Conservation (phyloP, 495 filamentous ascomycete species). For the Darksidea phi region DNA sequence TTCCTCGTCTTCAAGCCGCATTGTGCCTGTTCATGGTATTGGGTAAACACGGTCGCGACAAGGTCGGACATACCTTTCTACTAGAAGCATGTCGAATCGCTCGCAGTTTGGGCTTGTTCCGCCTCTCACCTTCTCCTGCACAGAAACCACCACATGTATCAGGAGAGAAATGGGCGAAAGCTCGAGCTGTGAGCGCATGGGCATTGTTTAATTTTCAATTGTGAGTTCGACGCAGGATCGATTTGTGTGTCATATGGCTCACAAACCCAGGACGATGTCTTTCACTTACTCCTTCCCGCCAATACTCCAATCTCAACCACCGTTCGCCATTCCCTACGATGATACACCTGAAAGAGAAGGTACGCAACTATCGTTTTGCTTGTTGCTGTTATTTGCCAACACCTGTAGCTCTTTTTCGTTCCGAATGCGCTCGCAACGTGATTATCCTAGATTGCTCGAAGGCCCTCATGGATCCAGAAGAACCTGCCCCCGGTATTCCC, state of each 20-base stretch:
- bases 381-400: background rate
- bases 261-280: slow-evolving; percentile 16
- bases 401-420: slow-evolving; percentile 18
- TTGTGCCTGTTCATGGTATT: slow-evolving; percentile 23
- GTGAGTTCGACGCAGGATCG: background rate
- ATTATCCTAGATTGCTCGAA: slow-evolving; percentile 25
- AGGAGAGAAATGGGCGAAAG: slow-evolving; percentile 8
- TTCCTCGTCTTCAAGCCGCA: slow-evolving; percentile 22
- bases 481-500: background rate
- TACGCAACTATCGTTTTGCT: background rate
- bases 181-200: slow-evolving; percentile 20
- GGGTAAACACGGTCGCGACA: slow-evolving; percentile 28
- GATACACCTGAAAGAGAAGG: slow-evolving; percentile 16
- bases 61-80: slow-evolving; percentile 19
- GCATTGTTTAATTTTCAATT: slow-evolving; percentile 29
- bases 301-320: slow-evolving; percentile 19
- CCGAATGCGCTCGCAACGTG: slow-evolving; percentile 19
- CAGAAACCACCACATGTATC: slow-evolving; percentile 1
- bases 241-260: background rate
- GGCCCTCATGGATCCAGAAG: slow-evolving; percentile 6
- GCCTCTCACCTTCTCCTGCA: background rate
- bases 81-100: slow-evolving; percentile 28
- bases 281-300: slow-evolving; percentile 23
- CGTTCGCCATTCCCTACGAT: slow-evolving; percentile 20
- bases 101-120: slow-evolving; percentile 16